Base-by-base conservation (phyloP, 768 basidiomycete species). In the Guyanaporus albipodus region DNA sequence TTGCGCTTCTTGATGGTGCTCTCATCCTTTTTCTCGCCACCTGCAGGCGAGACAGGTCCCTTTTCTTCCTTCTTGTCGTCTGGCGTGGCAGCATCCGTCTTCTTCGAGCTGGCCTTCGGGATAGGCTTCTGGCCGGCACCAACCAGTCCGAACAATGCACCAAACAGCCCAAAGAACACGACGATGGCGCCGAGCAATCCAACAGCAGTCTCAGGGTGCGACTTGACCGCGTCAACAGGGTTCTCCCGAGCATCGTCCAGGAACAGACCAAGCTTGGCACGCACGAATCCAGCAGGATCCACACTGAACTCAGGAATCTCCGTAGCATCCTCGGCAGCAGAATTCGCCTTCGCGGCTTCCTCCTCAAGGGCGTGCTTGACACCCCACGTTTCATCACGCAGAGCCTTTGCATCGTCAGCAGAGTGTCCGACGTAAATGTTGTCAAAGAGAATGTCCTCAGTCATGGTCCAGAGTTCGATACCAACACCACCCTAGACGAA, bases 391-490 rank as follows among this genome's bases (percentile, higher is more conserved):
- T 94, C 91, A 14, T 73, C 70, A 46, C 92, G 91, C 56, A 99
- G 70, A 10, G 72, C 69, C 67, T 87, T 82, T 52, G 96, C 96
- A 50, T 95, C 91, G 31, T 82, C 80, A 48, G 81, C 63, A 17
- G 92, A 94, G 75, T 93, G 86, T 49, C 93, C 93, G 48, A 99
- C 69, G 73, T 92, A 98, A 63, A 99, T 82, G 74, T 91, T 93
- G 70, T 90, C 83, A 66, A 93, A 94, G 57, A 93, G 77, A 58
- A 93, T 93, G 63, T 90, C 85, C 69, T 89, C 89, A 34, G 94
- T 95, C 96, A 98, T 99, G 37, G 95, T 95, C 96, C 96, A 99
- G 58, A 98, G 83, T 70, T 99, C 96, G 56, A 98, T 94, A 62
- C 94, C 94, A 52, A 96, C 80, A 71, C 92, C 93, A 56, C 91